phyloP scores from a whole-genome alignment of 441 rosid genomes.

The Pelargonium cotyledonis region DNA sequence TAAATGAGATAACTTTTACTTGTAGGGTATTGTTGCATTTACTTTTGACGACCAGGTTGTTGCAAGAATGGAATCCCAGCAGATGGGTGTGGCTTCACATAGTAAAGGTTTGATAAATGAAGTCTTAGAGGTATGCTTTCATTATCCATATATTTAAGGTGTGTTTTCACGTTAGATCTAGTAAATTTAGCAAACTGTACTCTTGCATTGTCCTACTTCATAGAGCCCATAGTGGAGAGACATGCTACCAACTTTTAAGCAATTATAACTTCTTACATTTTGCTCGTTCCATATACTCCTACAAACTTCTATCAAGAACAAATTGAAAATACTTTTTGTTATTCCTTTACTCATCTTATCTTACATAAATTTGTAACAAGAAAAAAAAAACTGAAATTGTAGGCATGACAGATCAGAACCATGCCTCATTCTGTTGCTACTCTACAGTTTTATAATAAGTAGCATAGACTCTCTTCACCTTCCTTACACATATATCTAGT shows the following conservation, averaged over 20 bases:
- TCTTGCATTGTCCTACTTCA: background rate
- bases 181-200: background rate
- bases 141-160: slow-evolving; percentile 2
- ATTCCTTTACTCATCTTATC: no score
- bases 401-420: no score
- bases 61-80: slow-evolving; percentile 74
- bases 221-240: background rate
- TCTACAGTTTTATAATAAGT: no score
- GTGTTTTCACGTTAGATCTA: slow-evolving; percentile 3
- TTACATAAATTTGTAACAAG: background rate
- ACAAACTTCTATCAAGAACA: background rate
- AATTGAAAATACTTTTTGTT: background rate
- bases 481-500: no score
- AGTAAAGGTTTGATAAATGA: slow-evolving; percentile 91
- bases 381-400: background rate
- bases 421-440: no score
- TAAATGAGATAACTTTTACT: slow-evolving; percentile 14
- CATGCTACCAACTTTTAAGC: background rate
- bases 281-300: background rate
- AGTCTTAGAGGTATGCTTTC: slow-evolving; percentile 73
- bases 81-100: slow-evolving; percentile 63
- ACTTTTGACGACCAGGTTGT: slow-evolving; percentile 89
- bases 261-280: no score
- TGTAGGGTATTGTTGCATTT: slow-evolving; percentile 92
- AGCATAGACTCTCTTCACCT: no score